These are phyloP conservation scores for Hordeum pubiflorum DNA, from an alignment of 202 grass and related monocot genomes.

Conservation along the genomic window DNA sequence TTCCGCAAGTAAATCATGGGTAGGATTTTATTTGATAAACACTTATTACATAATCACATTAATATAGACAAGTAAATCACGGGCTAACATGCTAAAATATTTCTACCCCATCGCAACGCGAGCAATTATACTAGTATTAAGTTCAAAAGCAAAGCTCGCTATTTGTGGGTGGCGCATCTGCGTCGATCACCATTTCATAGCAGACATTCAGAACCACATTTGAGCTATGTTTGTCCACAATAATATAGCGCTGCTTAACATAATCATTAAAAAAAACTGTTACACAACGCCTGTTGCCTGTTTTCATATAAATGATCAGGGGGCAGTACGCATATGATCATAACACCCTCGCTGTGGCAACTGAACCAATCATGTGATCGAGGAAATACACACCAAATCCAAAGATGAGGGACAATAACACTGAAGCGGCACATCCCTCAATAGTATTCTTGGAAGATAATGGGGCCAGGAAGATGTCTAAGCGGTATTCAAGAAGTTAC, in stretches of 20 bases:
- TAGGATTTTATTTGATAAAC: too few species aligned
- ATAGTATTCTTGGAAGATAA: slow-evolving; percentile 13
- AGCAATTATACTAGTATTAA: not conserved
- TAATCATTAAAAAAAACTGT: slow-evolving; percentile 3
- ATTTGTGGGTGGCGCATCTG: not conserved
- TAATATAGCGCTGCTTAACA: not conserved
- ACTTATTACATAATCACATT: too few species aligned
- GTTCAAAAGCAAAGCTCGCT: not conserved
- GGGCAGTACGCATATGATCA: not conserved
- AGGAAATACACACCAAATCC: not conserved
- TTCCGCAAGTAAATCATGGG: too few species aligned
- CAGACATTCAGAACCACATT: not conserved
- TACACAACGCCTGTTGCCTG: not conserved
- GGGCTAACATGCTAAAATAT: too few species aligned
- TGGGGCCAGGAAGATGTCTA: slow-evolving; percentile 12
- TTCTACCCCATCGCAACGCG: not conserved
- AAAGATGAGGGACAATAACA: not conserved
- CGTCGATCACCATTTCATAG: not conserved
- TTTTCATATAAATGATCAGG: slow-evolving; percentile 13
- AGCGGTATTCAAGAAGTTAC: slow-evolving; percentile 7
- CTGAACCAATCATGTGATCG: not conserved
- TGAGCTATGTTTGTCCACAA: not conserved
- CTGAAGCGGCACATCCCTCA: not conserved
- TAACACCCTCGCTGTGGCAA: not conserved
- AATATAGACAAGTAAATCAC: not conserved